A percentile compares a stretch with the other conserved stretches of the same genome.
Conservation (phyloP, 495 filamentous ascomycete species). For the Talaromyces adpressus region DNA sequence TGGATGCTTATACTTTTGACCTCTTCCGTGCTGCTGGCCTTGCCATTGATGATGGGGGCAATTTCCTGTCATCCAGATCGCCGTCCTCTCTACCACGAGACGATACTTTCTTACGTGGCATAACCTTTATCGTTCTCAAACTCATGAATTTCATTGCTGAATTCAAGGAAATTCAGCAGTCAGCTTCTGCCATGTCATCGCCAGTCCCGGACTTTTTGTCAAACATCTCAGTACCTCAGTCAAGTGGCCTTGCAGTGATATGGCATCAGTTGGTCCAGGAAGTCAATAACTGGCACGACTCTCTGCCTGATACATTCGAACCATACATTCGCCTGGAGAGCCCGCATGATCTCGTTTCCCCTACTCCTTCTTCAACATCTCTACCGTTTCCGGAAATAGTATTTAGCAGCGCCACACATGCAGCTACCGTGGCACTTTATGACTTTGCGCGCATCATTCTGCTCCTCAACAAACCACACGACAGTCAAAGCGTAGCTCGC, state of each 20-base stretch:
- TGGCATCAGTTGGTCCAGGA: conserved; percentile 35
- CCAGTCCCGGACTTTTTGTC: background rate
- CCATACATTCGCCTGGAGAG: conserved; percentile 31
- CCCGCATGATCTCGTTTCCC: conserved; percentile 24
- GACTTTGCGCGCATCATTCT: conserved; percentile 35
- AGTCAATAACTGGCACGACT: conserved; percentile 35
- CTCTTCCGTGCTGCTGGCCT: conserved; percentile 34
- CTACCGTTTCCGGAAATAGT: conserved; percentile 33
- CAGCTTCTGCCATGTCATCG: background rate
- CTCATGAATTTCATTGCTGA: conserved; percentile 33
- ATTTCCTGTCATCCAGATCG: conserved; percentile 8
- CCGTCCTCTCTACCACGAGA: conserved; percentile 16
- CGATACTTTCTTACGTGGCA: conserved; percentile 28
- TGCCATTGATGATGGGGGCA: conserved; percentile 21
- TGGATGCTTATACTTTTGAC: conserved; percentile 22
- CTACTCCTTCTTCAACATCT: conserved; percentile 8
- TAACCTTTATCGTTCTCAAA: conserved; percentile 31
- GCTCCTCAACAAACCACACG: conserved; percentile 29
- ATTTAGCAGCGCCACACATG: conserved; percentile 26
- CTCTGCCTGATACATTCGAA: conserved; percentile 34
- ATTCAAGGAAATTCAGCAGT: conserved; percentile 24
- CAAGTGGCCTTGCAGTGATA: conserved; percentile 26
- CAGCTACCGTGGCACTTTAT: conserved; percentile 34
- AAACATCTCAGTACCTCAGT: conserved; percentile 26
- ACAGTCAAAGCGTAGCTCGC: conserved; percentile 32